A percentile compares a stretch with the other conserved stretches of the same genome.
These are phyloP conservation scores for Dictyostelium capitatum DNA, from an alignment of 78 protist species.

Conservation along the genomic window DNA sequence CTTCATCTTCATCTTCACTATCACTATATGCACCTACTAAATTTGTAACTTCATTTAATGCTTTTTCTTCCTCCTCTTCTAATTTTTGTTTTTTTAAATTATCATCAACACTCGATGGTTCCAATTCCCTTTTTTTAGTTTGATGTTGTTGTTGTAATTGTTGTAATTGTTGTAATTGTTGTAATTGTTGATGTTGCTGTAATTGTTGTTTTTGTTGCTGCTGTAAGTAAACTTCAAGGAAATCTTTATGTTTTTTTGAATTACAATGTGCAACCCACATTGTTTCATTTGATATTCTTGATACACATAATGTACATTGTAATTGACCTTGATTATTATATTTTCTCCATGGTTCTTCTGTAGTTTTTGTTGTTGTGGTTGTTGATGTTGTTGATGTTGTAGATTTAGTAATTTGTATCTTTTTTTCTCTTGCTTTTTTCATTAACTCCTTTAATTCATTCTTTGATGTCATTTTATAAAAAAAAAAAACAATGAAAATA, in stretches of 20 bases:
- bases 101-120: neutral
- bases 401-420: neutral
- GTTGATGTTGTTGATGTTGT: neutral
- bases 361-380: neutral
- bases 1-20: neutral
- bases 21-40: constrained; percentile 30
- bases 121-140: constrained; percentile 8
- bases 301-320: constrained; percentile 35
- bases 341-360: neutral
- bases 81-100: neutral
- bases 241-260: constrained; percentile 47
- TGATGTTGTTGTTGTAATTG: neutral
- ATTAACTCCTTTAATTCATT: constrained; percentile 30
- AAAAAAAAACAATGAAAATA: neutral
- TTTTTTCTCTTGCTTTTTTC: neutral
- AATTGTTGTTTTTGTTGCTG: neutral
- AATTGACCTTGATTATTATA: constrained; percentile 27
- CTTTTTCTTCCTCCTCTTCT: constrained; percentile 10
- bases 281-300: constrained; percentile 20
- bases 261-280: constrained; percentile 60
- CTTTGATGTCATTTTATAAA: neutral
- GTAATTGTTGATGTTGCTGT: constrained; percentile 6
- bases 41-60: constrained; percentile 10
- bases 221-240: neutral
- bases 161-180: neutral